Conservation (phyloP, 805 yeast genomes). For the Teunomyces atbi region DNA sequence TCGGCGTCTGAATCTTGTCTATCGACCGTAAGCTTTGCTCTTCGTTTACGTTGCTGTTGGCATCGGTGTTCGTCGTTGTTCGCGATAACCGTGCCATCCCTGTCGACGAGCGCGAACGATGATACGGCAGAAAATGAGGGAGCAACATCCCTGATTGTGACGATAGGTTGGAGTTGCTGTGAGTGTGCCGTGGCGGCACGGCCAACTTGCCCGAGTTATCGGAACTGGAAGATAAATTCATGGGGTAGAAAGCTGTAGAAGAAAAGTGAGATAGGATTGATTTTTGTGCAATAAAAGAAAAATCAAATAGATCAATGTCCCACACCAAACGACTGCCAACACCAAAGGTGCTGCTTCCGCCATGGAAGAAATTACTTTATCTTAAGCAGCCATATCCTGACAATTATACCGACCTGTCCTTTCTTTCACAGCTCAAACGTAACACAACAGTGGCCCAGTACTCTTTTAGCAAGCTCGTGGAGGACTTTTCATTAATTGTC, state of each 20-base stretch:
- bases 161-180: neutral
- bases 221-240: neutral
- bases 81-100: slow-evolving; percentile 16
- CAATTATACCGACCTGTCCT: slow-evolving; percentile 80
- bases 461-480: slow-evolving; percentile 59
- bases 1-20: slow-evolving; percentile 53
- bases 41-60: slow-evolving; percentile 7
- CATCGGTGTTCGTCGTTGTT: slow-evolving; percentile 1
- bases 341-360: slow-evolving; percentile 17
- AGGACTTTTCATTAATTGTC: slow-evolving; percentile 68
- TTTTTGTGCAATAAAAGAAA: no score
- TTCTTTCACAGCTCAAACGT: slow-evolving; percentile 74
- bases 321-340: neutral
- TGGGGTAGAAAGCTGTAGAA: neutral
- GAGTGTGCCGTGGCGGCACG: neutral
- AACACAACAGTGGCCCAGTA: slow-evolving; percentile 73
- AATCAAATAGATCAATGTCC: neutral
- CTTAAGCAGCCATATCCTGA: slow-evolving; percentile 85
- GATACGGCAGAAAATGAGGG: slow-evolving; percentile 2
- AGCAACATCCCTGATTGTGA: neutral
- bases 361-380: slow-evolving; percentile 88
- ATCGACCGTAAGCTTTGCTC: slow-evolving; percentile 24
- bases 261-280: no score
- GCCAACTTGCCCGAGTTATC: slow-evolving; percentile 1
- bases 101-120: slow-evolving; percentile 9